Evolutionary conservation across 2,329 filamentous ascomycete species (phyloP).

Genomic region (Hortaea werneckii): DNA sequence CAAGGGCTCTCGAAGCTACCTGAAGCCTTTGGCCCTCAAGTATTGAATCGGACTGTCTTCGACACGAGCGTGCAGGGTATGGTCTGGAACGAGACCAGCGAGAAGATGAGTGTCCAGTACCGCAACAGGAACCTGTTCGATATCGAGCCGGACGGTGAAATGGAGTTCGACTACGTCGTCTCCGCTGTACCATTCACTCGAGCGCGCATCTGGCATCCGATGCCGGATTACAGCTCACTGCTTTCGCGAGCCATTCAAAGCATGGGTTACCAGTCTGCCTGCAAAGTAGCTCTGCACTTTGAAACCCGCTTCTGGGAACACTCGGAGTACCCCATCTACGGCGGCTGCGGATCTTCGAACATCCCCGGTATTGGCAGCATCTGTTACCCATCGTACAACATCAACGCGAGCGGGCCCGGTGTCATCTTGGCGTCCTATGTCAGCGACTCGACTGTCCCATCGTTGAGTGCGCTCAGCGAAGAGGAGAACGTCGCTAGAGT

Average conservation of each 20-base stretch:
- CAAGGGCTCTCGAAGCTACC: constrained; percentile 51
- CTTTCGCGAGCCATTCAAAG: constrained; percentile 38
- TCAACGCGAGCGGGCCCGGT: constrained; percentile 54
- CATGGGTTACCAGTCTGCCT: constrained; percentile 41
- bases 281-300: constrained; percentile 58
- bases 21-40: constrained; percentile 50
- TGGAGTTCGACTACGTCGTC: constrained; percentile 57
- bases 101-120: constrained; percentile 51
- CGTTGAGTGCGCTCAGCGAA: constrained; percentile 42
- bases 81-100: constrained; percentile 39
- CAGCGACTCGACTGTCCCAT: constrained; percentile 35
- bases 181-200: constrained; percentile 55
- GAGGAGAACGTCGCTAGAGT: constrained; percentile 53
- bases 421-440: constrained; percentile 53
- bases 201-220: constrained; percentile 48
- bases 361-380: constrained; percentile 52
- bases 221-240: constrained; percentile 45
- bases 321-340: constrained; percentile 47
- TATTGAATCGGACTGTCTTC: constrained; percentile 48
- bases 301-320: constrained; percentile 53
- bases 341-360: constrained; percentile 52
- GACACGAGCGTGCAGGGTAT: constrained; percentile 49
- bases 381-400: constrained; percentile 58
- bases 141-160: constrained; percentile 32
- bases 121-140: constrained; percentile 37